These are phyloP conservation scores for Dryas octopetala DNA, from an alignment of 306 rosid genomes.

Conservation along the genomic window DNA sequence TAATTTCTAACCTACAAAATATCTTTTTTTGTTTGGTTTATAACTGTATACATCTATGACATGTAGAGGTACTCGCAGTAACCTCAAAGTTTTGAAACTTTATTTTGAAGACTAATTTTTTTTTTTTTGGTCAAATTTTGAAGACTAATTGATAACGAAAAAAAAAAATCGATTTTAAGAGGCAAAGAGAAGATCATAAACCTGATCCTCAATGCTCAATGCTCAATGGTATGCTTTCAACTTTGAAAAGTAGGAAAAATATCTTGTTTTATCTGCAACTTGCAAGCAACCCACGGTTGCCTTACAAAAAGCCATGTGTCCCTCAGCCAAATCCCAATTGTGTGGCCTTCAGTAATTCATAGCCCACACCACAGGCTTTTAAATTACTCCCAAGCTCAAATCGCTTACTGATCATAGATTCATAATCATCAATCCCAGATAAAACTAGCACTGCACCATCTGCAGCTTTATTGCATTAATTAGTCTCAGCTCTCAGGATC, in stretches of 20 bases:
- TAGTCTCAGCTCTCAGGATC: constrained; percentile 6
- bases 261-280: neutral
- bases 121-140: too few relatives aligned
- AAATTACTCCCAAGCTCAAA: neutral
- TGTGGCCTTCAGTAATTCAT: constrained; percentile 24
- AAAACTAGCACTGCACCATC: neutral
- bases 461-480: neutral
- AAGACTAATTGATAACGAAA: neutral
- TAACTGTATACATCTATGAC: neutral
- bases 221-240: neutral
- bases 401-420: neutral
- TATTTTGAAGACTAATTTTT: neutral
- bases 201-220: neutral
- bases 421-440: neutral
- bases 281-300: too few relatives aligned
- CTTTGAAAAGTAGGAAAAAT: neutral
- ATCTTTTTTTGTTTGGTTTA: neutral
- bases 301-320: constrained; percentile 31
- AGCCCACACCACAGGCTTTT: constrained; percentile 21
- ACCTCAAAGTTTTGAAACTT: neutral
- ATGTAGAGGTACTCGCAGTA: neutral
- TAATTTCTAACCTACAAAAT: neutral
- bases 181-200: constrained; percentile 10
- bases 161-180: neutral
- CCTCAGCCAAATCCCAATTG: constrained; percentile 24